These are phyloP conservation scores for Entophlyctis luteolus DNA, from an alignment of 192 early-diverging fungal genomes.

Conservation along the genomic window DNA sequence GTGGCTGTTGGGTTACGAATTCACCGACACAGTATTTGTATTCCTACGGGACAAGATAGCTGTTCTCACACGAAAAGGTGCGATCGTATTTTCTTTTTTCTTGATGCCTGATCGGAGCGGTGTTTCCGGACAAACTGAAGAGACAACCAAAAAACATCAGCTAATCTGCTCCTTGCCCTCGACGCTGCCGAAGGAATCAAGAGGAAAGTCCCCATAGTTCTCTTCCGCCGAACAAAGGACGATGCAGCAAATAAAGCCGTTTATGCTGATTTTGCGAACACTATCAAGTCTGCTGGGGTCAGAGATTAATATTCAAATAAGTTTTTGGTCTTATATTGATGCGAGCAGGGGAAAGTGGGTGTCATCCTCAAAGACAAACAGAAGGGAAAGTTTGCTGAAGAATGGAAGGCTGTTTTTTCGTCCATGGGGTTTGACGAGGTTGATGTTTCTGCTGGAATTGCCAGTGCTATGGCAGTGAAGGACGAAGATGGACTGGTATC, in stretches of 20 bases:
- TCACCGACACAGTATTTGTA: conserved; percentile 78
- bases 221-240: conserved; percentile 64
- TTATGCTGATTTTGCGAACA: conserved; percentile 56
- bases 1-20: conserved; percentile 92
- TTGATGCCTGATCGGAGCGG: background rate
- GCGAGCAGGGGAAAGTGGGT: conserved; percentile 61
- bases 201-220: conserved; percentile 59
- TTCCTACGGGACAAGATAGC: conserved; percentile 71
- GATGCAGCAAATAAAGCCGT: conserved; percentile 63
- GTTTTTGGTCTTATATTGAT: background rate
- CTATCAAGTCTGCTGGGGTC: conserved; percentile 17
- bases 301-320: background rate
- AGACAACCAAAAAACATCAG: conserved; percentile 23
- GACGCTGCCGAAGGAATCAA: conserved; percentile 36
- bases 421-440: conserved; percentile 55
- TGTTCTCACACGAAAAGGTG: conserved; percentile 70
- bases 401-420: conserved; percentile 71
- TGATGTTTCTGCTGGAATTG: conserved; percentile 71
- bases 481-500: conserved; percentile 82
- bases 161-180: conserved; percentile 61
- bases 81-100: background rate
- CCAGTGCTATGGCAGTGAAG: conserved; percentile 74
- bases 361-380: conserved; percentile 72
- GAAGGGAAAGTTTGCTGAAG: conserved; percentile 69
- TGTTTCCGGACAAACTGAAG: background rate